A percentile compares a stretch with the other conserved stretches of the same genome.
phyloP scores from a whole-genome alignment of 257 asterid genomes.

The Nyctanthes arbortristis region DNA sequence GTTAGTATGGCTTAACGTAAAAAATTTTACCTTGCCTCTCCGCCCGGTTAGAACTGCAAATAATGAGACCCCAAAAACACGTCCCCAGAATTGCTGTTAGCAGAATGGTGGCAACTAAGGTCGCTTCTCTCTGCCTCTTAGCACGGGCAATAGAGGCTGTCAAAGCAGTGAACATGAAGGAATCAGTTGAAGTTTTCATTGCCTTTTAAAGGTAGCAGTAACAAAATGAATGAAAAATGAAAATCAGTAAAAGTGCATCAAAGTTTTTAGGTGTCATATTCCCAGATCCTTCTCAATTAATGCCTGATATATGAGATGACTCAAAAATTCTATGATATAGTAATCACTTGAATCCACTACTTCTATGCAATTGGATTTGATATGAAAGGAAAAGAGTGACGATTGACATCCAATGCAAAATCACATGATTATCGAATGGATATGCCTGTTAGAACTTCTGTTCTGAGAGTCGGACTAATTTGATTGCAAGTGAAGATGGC shows the following conservation, averaged over 20 bases:
- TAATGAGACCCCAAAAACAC: not conserved
- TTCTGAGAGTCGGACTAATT: not conserved
- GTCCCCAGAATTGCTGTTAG: conserved; percentile 6
- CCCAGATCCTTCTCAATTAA: not conserved
- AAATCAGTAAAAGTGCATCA: not conserved
- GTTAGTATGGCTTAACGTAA: not conserved
- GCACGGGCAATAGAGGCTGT: conserved; percentile 10
- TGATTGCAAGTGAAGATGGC: not conserved
- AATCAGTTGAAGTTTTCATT: not conserved
- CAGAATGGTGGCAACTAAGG: conserved; percentile 2
- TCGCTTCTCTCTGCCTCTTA: conserved; percentile 21
- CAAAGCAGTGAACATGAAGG: not conserved
- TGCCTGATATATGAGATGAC: not conserved
- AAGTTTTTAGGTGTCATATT: not conserved
- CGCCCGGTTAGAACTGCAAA: not conserved
- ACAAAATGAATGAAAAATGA: not conserved
- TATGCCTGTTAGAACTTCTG: too few species aligned
- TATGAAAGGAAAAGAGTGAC: too few species aligned
- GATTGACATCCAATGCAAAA: too few species aligned
- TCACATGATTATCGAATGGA: too few species aligned
- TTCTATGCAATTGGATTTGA: too few species aligned
- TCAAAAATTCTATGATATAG: too few species aligned
- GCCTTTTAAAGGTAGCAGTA: not conserved
- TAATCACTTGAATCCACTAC: too few species aligned
- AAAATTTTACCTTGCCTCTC: conserved; percentile 25